These are phyloP conservation scores for Violaceomyces palustris DNA, from an alignment of 1,284 basidiomycete genomes.

Conservation along the genomic window DNA sequence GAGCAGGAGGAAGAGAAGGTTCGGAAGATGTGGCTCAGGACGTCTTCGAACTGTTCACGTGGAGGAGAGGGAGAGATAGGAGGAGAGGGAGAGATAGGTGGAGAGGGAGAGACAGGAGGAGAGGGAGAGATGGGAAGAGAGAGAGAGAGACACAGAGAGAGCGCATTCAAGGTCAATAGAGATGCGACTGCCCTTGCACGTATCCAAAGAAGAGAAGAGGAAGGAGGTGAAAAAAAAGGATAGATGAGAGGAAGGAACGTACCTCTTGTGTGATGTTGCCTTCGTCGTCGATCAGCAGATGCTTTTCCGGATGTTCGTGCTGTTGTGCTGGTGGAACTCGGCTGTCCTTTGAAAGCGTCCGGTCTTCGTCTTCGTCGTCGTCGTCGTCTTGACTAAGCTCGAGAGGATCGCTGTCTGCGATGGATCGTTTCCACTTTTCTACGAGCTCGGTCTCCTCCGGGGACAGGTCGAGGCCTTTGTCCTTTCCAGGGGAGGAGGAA, in stretches of 20 bases:
- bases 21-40: conserved; percentile 17
- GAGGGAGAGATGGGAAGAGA: not conserved
- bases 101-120: not conserved
- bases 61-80: not conserved
- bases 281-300: conserved; percentile 16
- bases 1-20: conserved; percentile 22
- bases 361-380: too few species aligned
- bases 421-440: too few species aligned
- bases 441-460: too few species aligned
- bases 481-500: too few species aligned
- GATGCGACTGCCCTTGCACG: too few species aligned
- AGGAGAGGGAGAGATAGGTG: not conserved
- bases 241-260: not conserved
- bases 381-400: too few species aligned
- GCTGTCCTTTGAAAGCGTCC: too few species aligned
- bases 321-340: too few species aligned
- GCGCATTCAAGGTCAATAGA: not conserved
- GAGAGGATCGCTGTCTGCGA: too few species aligned
- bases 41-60: conserved; percentile 13
- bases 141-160: not conserved
- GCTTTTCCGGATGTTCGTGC: too few species aligned
- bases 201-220: too few species aligned
- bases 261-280: conserved; percentile 20
- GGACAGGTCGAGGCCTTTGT: too few species aligned
- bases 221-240: not conserved